Evolutionary conservation across 495 filamentous ascomycete genomes (phyloP), one percentile per base, ranked within the genome.

Genomic region (Amniculicola lignicola): DNA sequence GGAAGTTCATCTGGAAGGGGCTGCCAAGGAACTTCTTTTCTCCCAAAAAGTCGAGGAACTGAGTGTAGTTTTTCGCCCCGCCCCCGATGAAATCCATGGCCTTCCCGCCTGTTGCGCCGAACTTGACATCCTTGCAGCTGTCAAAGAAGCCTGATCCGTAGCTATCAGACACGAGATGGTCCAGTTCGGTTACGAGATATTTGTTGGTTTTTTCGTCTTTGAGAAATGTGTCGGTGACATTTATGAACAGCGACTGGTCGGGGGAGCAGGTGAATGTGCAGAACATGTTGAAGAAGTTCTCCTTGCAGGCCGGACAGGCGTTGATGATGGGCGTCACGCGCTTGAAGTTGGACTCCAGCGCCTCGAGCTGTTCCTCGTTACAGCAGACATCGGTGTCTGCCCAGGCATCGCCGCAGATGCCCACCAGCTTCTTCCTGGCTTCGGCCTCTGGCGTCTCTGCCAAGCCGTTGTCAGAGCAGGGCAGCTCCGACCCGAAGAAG

Each of bases 101-200:
- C 62, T 85, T 87, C 18, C 86, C 84, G 57, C 94, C 94, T 2
- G 94, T 91, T 2, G 89, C 85, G 14, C 92, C 93, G 65, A 96
- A 96, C 67, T 97, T 96, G 67, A 98, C 90, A 69, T 97, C 89
- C 71, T 97, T 98, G 74, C 93, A 98, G 68, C 93, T 97, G 67
- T 95, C 79, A 70, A 88, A 98, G 72, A 97, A 96, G 2, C 88
- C 90, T 33, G 80, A 79, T 22, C 90, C 91, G 72, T 92, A 98
- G 45, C 86, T 78, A 47, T 90, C 78, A 0, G 88, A 88, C 66
- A 95, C 82, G n/a, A 97, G 67, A 59, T 96, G 90, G 61, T 96
- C 89, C 19, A 97, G 69, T 71, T 96, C 90, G 1, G 86, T 90
- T 36, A 96, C 90, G 19, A 89, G 72, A 27, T 70, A 72, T 67